phyloP scores from a whole-genome alignment of 805 yeast species.

The Barnettozyma siamensis region DNA sequence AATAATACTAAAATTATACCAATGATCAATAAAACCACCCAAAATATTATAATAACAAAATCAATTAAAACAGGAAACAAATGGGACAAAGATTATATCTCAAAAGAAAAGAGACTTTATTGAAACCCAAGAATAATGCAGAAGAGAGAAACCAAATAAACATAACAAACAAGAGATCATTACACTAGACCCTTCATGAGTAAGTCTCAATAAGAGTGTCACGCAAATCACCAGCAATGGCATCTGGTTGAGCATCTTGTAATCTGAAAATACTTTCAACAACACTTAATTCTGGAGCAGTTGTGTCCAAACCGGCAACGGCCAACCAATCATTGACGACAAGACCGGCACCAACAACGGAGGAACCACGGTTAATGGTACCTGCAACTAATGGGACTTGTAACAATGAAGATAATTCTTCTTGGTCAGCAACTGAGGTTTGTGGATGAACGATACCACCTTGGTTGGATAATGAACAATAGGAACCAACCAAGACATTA shows the following conservation, averaged over 20 bases:
- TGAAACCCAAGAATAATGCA: constrained; percentile 2
- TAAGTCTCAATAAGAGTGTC: constrained; percentile 91
- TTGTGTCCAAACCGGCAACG: constrained; percentile 93
- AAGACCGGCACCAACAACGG: constrained; percentile 98
- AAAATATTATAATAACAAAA: constrained; percentile 2
- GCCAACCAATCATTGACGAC: constrained; percentile 98
- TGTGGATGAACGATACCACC: constrained; percentile 99
- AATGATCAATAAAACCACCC: constrained; percentile 6
- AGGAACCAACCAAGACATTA: constrained; percentile 94
- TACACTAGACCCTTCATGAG: constrained; percentile 37
- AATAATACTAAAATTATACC: not conserved
- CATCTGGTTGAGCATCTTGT: constrained; percentile 86
- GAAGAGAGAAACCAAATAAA: not conserved
- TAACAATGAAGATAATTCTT: constrained; percentile 88
- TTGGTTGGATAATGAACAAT: constrained; percentile 90
- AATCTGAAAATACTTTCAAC: constrained; percentile 92
- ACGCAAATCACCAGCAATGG: constrained; percentile 78
- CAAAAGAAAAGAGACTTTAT: not conserved
- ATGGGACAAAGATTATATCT: not conserved
- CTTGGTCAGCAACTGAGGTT: constrained; percentile 96
- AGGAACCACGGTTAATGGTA: constrained; percentile 94
- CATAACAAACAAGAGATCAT: not conserved
- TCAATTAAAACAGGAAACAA: not conserved
- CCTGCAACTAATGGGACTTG: constrained; percentile 99
- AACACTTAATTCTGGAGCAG: constrained; percentile 97